Evolutionary conservation across 441 rosid species (phyloP).

Genomic region (Biscutella laevigata): DNA sequence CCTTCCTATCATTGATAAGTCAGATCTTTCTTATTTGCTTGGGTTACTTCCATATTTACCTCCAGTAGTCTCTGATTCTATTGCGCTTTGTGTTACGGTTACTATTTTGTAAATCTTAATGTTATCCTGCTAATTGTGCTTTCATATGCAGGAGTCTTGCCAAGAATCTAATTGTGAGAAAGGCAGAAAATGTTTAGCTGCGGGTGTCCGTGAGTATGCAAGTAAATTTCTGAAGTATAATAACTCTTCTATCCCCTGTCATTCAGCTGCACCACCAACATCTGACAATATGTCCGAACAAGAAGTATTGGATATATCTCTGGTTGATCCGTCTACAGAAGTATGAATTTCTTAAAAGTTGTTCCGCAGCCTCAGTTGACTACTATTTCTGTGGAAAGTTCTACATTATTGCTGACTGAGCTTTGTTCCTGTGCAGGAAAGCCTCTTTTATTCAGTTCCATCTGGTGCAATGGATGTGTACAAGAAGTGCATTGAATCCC

Average conservation of each 20-base stretch:
- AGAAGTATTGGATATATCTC: constrained; percentile 46
- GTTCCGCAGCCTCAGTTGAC: constrained; percentile 10
- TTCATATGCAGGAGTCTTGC: constrained; percentile 42
- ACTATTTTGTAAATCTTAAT: neutral
- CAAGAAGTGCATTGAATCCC: constrained; percentile 74
- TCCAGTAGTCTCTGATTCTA: constrained; percentile 1
- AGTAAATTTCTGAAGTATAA: constrained; percentile 61
- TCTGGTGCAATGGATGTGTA: constrained; percentile 76
- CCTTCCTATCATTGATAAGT: neutral
- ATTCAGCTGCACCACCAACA: constrained; percentile 55
- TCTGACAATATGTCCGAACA: constrained; percentile 47
- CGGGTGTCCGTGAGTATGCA: constrained; percentile 67
- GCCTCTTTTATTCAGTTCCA: constrained; percentile 88
- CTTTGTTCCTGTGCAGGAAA: constrained; percentile 58
- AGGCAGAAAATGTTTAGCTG: constrained; percentile 31
- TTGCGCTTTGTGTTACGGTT: neutral
- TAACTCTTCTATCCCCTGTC: constrained; percentile 36
- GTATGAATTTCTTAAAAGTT: constrained; percentile 34
- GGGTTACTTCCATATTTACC: neutral
- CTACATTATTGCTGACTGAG: constrained; percentile 11
- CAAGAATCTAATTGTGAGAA: constrained; percentile 33
- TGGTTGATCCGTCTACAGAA: constrained; percentile 77
- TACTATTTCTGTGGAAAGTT: constrained; percentile 3
- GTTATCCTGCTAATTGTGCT: neutral
- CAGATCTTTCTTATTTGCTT: neutral